Evolutionary conservation across 2,329 filamentous ascomycete genomes (phyloP), one percentile per base, ranked within the genome.

Genomic region (Diplocarpon mali): DNA sequence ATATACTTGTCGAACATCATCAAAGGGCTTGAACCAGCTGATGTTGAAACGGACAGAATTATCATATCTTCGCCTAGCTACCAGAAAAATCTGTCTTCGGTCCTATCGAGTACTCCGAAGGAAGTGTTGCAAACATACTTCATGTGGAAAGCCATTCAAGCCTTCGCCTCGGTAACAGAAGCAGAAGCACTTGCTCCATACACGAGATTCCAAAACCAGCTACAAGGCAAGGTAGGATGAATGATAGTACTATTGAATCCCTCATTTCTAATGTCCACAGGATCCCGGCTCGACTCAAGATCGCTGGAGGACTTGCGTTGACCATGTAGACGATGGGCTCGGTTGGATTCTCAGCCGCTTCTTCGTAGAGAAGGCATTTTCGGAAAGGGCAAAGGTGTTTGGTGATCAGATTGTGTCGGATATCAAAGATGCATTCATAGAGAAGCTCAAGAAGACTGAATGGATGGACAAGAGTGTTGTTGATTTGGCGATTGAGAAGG

Each of bases 291-390:
- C 78, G 2, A 69, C 68, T 15, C 65, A 76, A 12, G 81, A 85
- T 55, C 70, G 80, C 39, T 84, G 80, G 80, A 70, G 79, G 53
- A 78, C 69, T 6, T 85, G 81, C 53, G 69, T 84, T 24, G 59
- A 59, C 7, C 68, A 71, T 29, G 69, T 80, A 5, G 77, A 83
- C 50, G 60, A 62, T 16, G 71, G 73, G 5, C 60, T 85, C 16
- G 73, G 73, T 2, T 85, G 80, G 80, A 79, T 83, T 39, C 64
- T 84, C 13, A 81, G 78, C 57, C 75, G 79, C 16, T 85, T 85
- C 64, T 87, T 80, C 51, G 69, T 85, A 2, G 73, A 85, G 49
- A 75, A 76, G 39, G 72, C 79, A 1, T 86, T 85, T 55, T 76
- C 78, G 0, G 70, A 78, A 11, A 72, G 76, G 15, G 78, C 79